Base-by-base conservation (phyloP, 2,329 filamentous ascomycete species). In the Remersonia thermophila region DNA sequence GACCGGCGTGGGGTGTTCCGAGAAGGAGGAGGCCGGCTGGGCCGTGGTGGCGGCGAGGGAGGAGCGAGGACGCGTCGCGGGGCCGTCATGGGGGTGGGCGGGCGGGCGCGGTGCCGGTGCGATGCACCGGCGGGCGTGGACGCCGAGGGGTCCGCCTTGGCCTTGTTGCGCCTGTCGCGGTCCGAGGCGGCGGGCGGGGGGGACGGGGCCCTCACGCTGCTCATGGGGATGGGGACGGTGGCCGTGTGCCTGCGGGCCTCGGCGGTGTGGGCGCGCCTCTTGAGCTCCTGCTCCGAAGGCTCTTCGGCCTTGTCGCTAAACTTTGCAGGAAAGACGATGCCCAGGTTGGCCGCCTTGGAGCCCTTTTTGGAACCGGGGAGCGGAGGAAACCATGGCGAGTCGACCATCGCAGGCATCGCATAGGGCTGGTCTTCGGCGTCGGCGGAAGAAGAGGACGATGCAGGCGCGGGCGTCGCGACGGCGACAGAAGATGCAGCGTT, bases 311-410 rank as follows among this genome's bases (percentile, higher is more conserved):
- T 23, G 20, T 38, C 40, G 33, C 47, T 51, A n/a, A 47, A 39
- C 32, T 49, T 51, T 41, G 46, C 49, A 27, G 47, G 26, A 20
- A 52, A 46, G 10, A 45, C 39, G 8, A 44, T 36, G 30, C 45
- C 32, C 20, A 27, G 35, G 8, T 38, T 33, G 16, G 32, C 41
- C 12, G 37, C 37, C 28, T 45, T 40, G 43, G 55, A 51, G 41
- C 51, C 56, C 44, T 59, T 55, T 37, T 50, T 52, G 37, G 48
- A 44, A 32, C 47, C 46, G 5, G 20, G 9, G 15, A 43, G 39
- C 27, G 47, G 47, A 8, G 49, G 45, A 25, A 51, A 47, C 15
- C 46, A 31, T 5, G 49, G 48, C 8, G 46, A 37, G 41, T 52
- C 47, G 25, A 53, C 36, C 9, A 43, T 42, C 30, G 46, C 49